Percentiles rank a stretch among this genome's conserved stretches.
phyloP scores from a whole-genome alignment of 129 eudicot species.

The Erigeron canadensis region DNA sequence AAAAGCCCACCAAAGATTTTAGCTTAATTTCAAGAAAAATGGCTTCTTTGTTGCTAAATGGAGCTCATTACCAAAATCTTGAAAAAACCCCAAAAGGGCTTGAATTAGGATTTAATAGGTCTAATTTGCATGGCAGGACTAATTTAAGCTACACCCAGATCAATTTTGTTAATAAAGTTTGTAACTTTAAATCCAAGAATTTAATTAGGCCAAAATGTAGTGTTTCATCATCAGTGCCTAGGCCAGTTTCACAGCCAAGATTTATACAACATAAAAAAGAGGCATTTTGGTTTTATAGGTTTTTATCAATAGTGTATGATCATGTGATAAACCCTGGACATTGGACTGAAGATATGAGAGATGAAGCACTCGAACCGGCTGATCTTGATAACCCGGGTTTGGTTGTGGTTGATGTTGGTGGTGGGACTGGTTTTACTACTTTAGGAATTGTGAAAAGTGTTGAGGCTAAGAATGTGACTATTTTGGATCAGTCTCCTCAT shows the following conservation, averaged over 20 bases:
- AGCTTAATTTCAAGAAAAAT: constrained; percentile 28
- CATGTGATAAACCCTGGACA: constrained; percentile 89
- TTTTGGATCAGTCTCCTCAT: constrained; percentile 90
- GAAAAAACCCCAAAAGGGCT: constrained; percentile 40
- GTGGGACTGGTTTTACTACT: constrained; percentile 84
- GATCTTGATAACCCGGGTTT: constrained; percentile 40
- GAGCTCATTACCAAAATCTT: constrained; percentile 52
- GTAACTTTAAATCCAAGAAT: constrained; percentile 26
- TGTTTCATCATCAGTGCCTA: constrained; percentile 41
- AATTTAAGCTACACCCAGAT: constrained; percentile 32
- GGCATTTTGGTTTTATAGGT: constrained; percentile 89
- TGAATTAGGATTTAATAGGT: constrained; percentile 36
- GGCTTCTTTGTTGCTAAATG: constrained; percentile 70
- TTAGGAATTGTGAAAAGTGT: constrained; percentile 72
- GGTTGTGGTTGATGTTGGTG: constrained; percentile 88
- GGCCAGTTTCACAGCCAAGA: constrained; percentile 81
- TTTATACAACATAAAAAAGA: constrained; percentile 83
- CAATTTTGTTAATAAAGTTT: constrained; percentile 25
- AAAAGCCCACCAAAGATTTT: constrained; percentile 19
- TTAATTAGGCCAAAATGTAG: constrained; percentile 50
- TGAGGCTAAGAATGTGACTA: constrained; percentile 84
- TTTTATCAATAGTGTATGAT: constrained; percentile 74
- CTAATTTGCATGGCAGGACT: constrained; percentile 34
- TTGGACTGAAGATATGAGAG: constrained; percentile 92
- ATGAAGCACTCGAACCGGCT: constrained; percentile 79